Conservation (phyloP, 2,329 filamentous ascomycete genomes). For the Neobulgaria alba region DNA sequence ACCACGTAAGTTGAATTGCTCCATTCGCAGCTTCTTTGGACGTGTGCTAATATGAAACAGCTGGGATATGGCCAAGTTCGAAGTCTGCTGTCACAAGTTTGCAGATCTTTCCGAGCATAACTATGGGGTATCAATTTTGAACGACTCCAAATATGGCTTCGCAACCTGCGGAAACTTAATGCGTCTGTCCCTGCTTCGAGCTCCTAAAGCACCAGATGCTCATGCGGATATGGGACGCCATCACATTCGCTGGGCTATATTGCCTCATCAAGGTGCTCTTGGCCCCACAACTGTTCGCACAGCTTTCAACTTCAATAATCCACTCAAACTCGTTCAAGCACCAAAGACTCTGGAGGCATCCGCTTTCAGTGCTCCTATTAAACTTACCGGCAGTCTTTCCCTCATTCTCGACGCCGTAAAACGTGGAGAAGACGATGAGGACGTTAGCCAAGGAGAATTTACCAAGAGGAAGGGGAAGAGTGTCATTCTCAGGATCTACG, state of each 20-base stretch:
- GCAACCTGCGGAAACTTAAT: conserved; percentile 83
- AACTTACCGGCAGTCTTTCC: conserved; percentile 55
- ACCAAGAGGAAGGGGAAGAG: conserved; percentile 63
- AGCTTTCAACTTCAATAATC: conserved; percentile 85
- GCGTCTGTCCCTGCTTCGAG: conserved; percentile 76
- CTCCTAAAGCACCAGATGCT: conserved; percentile 86
- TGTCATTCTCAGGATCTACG: conserved; percentile 78
- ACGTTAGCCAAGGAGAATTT: conserved; percentile 55
- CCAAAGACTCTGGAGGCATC: conserved; percentile 36
- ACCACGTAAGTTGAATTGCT: conserved; percentile 56
- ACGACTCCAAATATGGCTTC: conserved; percentile 95
- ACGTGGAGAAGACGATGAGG: conserved; percentile 81
- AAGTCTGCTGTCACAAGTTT: conserved; percentile 93
- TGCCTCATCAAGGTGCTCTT: conserved; percentile 71
- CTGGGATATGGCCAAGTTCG: conserved; percentile 97
- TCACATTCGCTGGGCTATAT: conserved; percentile 79
- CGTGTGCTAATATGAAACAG: conserved; percentile 31
- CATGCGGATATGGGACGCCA: conserved; percentile 92
- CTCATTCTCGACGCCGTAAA: conserved; percentile 86
- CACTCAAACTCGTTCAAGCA: conserved; percentile 46
- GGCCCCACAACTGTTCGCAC: conserved; percentile 68
- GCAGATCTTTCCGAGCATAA: conserved; percentile 81
- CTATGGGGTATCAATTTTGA: conserved; percentile 87
- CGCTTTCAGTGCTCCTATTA: conserved; percentile 46
- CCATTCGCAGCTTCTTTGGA: neutral